These are phyloP conservation scores for Lepraria neglecta DNA, from an alignment of 495 filamentous ascomycete species.

Conservation along the genomic window DNA sequence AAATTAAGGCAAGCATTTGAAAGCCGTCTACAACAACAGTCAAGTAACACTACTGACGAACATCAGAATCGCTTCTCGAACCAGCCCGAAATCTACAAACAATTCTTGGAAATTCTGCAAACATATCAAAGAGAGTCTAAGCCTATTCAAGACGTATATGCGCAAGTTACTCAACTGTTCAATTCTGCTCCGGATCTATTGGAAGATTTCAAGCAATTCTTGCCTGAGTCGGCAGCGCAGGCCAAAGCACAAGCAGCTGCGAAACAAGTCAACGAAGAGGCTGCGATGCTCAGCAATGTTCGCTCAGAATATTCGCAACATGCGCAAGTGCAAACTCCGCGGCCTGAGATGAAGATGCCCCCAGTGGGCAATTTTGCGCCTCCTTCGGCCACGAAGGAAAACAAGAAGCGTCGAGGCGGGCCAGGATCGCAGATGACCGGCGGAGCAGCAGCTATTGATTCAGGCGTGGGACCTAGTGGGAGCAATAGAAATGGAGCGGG, in stretches of 20 bases:
- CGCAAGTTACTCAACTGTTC: slow-evolving; percentile 93
- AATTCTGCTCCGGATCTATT: slow-evolving; percentile 90
- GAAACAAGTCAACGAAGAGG: slow-evolving; percentile 60
- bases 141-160: slow-evolving; percentile 97
- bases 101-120: slow-evolving; percentile 96
- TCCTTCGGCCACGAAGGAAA: slow-evolving; percentile 69
- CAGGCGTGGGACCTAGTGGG: slow-evolving; percentile 19
- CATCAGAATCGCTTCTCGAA: slow-evolving; percentile 84
- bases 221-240: slow-evolving; percentile 92
- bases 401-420: slow-evolving; percentile 65
- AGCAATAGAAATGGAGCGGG: slow-evolving; percentile 24
- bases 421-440: slow-evolving; percentile 30
- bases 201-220: slow-evolving; percentile 98
- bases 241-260: slow-evolving; percentile 66
- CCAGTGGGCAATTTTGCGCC: slow-evolving; percentile 91
- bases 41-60: neutral
- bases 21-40: neutral
- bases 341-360: slow-evolving; percentile 68
- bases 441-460: slow-evolving; percentile 24
- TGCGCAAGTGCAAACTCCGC: slow-evolving; percentile 45
- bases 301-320: slow-evolving; percentile 48
- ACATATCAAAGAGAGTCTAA: slow-evolving; percentile 98
- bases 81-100: slow-evolving; percentile 97
- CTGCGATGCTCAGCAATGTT: slow-evolving; percentile 54
- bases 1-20: slow-evolving; percentile 77